Evolutionary conservation across 805 yeast genomes (phyloP).

Genomic region (Hanseniaspora jakobsenii): DNA sequence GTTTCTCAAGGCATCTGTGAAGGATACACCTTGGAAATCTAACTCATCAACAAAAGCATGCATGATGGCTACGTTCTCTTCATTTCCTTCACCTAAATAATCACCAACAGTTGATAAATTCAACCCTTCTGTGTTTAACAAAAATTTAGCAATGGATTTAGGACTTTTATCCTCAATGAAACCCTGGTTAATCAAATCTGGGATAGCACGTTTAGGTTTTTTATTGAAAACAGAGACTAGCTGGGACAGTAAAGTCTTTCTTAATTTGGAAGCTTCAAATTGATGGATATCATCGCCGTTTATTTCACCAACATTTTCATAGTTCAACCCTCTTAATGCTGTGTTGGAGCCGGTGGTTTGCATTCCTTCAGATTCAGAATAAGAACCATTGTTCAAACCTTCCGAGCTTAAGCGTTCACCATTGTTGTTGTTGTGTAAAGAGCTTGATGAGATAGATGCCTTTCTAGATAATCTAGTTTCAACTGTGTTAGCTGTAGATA

Average conservation of each 20-base stretch:
- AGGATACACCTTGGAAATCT: constrained; percentile 56
- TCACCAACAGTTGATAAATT: constrained; percentile 84
- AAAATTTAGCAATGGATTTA: constrained; percentile 56
- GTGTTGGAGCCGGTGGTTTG: too few relatives aligned
- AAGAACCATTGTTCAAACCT: constrained; percentile 14
- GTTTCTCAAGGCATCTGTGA: constrained; percentile 74
- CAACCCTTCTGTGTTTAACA: constrained; percentile 60
- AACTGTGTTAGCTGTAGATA: constrained; percentile 12
- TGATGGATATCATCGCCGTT: constrained; percentile 65
- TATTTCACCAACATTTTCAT: constrained; percentile 12
- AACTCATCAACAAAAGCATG: constrained; percentile 84
- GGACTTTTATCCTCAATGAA: constrained; percentile 56
- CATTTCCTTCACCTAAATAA: constrained; percentile 79
- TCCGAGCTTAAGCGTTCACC: too few relatives aligned
- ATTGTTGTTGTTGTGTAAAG: constrained; percentile 21
- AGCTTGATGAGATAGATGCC: constrained; percentile 16
- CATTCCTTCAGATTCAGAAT: not conserved
- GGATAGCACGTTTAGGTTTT: constrained; percentile 73
- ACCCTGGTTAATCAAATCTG: constrained; percentile 45
- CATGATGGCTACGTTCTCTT: constrained; percentile 67
- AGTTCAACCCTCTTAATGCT: too few relatives aligned
- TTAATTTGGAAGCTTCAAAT: constrained; percentile 70
- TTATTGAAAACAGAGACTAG: constrained; percentile 70
- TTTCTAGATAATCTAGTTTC: constrained; percentile 13
- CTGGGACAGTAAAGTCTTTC: constrained; percentile 70